Percentiles rank a stretch among this genome's conserved stretches.
These are phyloP conservation scores for Candida sp. DNA, from an alignment of 1,139 yeast species.

Conservation along the genomic window DNA sequence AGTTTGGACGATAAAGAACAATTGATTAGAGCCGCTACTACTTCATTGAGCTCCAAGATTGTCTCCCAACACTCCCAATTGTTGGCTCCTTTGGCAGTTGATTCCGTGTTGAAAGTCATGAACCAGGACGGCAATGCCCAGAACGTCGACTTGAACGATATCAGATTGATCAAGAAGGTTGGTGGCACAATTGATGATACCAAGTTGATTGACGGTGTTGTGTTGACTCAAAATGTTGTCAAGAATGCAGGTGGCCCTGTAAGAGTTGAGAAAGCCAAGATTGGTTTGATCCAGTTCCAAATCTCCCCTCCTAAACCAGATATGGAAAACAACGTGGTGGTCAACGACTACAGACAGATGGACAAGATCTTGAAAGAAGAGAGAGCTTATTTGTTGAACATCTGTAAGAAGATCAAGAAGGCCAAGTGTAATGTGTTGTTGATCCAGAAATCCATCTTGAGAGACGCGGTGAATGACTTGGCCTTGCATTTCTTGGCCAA, in stretches of 20 bases:
- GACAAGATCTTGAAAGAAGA: constrained; percentile 98
- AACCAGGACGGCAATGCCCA: constrained; percentile 38
- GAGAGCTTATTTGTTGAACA: constrained; percentile 90
- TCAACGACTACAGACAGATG: constrained; percentile 98
- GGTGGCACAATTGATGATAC: constrained; percentile 99
- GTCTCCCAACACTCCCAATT: constrained; percentile 89
- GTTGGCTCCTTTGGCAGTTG: constrained; percentile 94
- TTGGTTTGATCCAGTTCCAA: constrained; percentile 95
- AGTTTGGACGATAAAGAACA: constrained; percentile 79
- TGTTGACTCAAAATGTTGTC: constrained; percentile 86
- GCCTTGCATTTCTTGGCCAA: constrained; percentile 95
- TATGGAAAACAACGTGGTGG: constrained; percentile 97
- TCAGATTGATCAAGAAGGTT: constrained; percentile 87
- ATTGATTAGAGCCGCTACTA: constrained; percentile 88
- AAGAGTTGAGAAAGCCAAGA: constrained; percentile 90
- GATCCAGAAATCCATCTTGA: constrained; percentile 91
- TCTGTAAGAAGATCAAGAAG: constrained; percentile 95
- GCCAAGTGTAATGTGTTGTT: constrained; percentile 94
- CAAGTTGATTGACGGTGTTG: constrained; percentile 91
- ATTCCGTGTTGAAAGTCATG: constrained; percentile 83
- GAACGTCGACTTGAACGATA: constrained; percentile 87
- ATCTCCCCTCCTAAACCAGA: constrained; percentile 99
- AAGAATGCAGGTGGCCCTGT: constrained; percentile 97
- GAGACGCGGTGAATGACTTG: constrained; percentile 98
- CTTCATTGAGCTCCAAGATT: constrained; percentile 93